Base-by-base conservation (phyloP, 192 early-diverging fungal genomes). In the Powellomyces hirtus region DNA sequence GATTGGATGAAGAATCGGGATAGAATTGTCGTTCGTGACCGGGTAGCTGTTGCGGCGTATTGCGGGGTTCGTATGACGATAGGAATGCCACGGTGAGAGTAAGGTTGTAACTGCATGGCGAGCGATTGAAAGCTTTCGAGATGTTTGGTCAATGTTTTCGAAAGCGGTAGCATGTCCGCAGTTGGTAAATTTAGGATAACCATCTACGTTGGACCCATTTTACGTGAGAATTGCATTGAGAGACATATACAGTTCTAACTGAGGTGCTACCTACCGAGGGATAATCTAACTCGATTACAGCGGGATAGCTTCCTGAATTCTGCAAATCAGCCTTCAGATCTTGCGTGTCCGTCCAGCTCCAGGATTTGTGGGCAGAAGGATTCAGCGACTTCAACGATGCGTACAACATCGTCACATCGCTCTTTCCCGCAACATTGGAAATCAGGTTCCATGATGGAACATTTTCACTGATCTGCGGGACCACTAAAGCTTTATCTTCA, bases 41-140 rank as follows among this genome's bases (percentile, higher is more conserved):
- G 63, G 11, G 50, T 22, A 8, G 46, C 6, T 8, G 3, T 20
- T 10, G 63, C 26, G 6, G 50, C 16, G 36, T 53, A 36, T 18
- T 53, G 63, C 18, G 63, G 63, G 22, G 44, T 65, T 24, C 60
- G 60, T 10, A 62, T 30, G 38, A 62, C 38, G 37, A 62, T 62
- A 37, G 60, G 60, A 44, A 62, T 44, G 38, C 60, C 36, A 4
- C 40, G 60, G 33, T 24, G 22, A 13, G 60, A 34, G 42, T 62
- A 62, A 24, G 46, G n/a, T 18, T 49, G 46, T 16, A 49, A 14
- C 5, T 49, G 46, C 46, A 24, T 18, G 26, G 26, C 26, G 26
- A 49, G 46, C 5, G 46, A 18, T 49, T 49, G 46, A 49, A 49
- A 49, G 26, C 46, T 49, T 5, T 49, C 46, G 46, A 49, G 46